Conservation (phyloP, 768 basidiomycete genomes). For the Postia placenta region DNA sequence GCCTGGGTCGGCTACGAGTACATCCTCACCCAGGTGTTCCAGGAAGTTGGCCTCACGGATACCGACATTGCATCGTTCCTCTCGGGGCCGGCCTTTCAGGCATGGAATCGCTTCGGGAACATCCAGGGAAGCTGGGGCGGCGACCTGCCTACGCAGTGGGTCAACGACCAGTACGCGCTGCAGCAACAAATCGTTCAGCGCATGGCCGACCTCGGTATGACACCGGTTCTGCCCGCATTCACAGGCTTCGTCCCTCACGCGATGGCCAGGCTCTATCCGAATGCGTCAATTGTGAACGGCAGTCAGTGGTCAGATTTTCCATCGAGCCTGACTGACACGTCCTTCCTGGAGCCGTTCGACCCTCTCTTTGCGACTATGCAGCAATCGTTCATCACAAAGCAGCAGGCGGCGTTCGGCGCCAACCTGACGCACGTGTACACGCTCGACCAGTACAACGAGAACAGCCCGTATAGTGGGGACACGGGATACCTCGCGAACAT, state of each 20-base stretch:
- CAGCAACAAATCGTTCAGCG: conserved; percentile 31
- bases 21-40: conserved; percentile 30
- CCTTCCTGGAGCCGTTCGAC: conserved; percentile 36
- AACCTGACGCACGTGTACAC: conserved; percentile 35
- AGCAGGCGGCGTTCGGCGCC: conserved; percentile 29
- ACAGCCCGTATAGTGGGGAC: conserved; percentile 29
- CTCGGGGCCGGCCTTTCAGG: conserved; percentile 34
- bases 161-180: conserved; percentile 31
- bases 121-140: conserved; percentile 36
- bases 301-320: conserved; percentile 32
- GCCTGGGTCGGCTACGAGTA: conserved; percentile 38
- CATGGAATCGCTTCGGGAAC: conserved; percentile 40
- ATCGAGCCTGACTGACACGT: conserved; percentile 26
- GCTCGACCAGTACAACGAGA: conserved; percentile 41
- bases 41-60: conserved; percentile 31
- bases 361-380: conserved; percentile 31
- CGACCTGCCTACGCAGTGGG: conserved; percentile 30
- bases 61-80: conserved; percentile 29
- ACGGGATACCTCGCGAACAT: conserved; percentile 28
- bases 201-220: conserved; percentile 38
- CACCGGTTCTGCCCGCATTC: conserved; percentile 34
- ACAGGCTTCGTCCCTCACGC: conserved; percentile 35
- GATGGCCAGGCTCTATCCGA: conserved; percentile 25
- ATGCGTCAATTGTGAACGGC: conserved; percentile 30
- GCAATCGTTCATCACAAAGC: conserved; percentile 33